Evolutionary conservation across 2,329 filamentous ascomycete species (phyloP).

Genomic region (Ceratocystis cacaofunesta): DNA sequence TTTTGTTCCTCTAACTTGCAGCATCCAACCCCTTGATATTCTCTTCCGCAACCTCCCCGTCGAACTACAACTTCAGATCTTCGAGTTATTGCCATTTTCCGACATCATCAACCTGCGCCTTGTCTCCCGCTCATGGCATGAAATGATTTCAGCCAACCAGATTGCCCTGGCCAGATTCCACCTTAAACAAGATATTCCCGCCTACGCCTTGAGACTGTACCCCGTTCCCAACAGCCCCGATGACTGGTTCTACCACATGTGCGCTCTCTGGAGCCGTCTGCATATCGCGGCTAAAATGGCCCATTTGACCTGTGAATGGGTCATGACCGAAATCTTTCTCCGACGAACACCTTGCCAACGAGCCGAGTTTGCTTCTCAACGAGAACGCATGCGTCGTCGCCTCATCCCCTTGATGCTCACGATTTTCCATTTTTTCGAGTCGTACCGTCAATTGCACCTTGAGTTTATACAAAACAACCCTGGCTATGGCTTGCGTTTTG

Average conservation of each 20-base stretch:
- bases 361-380: conserved; percentile 43
- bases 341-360: conserved; percentile 40
- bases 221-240: conserved; percentile 34
- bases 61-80: conserved; percentile 48
- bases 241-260: conserved; percentile 45
- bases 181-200: conserved; percentile 42
- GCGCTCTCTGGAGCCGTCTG: conserved; percentile 49
- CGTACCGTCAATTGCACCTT: conserved; percentile 43
- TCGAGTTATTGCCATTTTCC: conserved; percentile 43
- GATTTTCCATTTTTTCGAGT: conserved; percentile 54
- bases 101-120: conserved; percentile 45
- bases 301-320: conserved; percentile 47
- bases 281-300: conserved; percentile 50
- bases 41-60: conserved; percentile 44
- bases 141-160: conserved; percentile 45
- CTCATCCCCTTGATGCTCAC: conserved; percentile 50
- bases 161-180: conserved; percentile 46
- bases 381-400: conserved; percentile 48
- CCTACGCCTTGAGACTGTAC: conserved; percentile 45
- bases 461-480: conserved; percentile 38
- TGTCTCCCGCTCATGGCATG: conserved; percentile 44
- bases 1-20: not conserved
- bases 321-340: conserved; percentile 50
- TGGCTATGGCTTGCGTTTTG: conserved; percentile 35
- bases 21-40: conserved; percentile 36